These are phyloP conservation scores for Hypomyces perniciosus DNA, from an alignment of 2,329 filamentous ascomycete genomes.

Conservation along the genomic window DNA sequence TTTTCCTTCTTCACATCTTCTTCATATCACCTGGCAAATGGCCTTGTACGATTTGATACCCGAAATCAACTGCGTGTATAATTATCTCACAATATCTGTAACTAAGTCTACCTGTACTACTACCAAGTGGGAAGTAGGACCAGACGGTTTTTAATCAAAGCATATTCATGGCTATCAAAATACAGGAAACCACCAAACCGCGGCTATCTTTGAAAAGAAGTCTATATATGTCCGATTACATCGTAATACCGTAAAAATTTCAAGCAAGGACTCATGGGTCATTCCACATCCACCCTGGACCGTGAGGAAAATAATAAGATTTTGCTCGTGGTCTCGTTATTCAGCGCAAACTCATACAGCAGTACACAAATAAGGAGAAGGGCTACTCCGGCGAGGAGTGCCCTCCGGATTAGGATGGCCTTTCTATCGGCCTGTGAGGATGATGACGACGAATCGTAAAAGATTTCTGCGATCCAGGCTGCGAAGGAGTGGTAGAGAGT, in stretches of 20 bases:
- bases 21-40: not conserved
- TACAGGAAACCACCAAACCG: no score
- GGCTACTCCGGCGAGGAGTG: slow-evolving; percentile 12
- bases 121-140: no score
- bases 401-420: slow-evolving; percentile 3
- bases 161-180: not conserved
- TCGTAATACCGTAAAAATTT: no score
- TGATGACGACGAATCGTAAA: slow-evolving; percentile 15
- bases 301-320: not conserved
- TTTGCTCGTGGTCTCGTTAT: not conserved
- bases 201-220: not conserved
- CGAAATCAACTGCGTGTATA: not conserved
- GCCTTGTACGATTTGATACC: not conserved
- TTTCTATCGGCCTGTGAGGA: not conserved
- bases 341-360: slow-evolving; percentile 11
- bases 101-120: no score
- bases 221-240: not conserved
- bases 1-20: not conserved
- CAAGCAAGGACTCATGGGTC: no score
- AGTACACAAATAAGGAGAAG: slow-evolving; percentile 23
- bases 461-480: slow-evolving; percentile 19
- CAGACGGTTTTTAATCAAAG: not conserved
- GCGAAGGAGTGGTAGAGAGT: slow-evolving; percentile 17
- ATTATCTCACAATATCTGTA: not conserved
- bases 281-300: not conserved